phyloP scores from a whole-genome alignment of 768 basidiomycete species.

The Phylloporus sp. region DNA sequence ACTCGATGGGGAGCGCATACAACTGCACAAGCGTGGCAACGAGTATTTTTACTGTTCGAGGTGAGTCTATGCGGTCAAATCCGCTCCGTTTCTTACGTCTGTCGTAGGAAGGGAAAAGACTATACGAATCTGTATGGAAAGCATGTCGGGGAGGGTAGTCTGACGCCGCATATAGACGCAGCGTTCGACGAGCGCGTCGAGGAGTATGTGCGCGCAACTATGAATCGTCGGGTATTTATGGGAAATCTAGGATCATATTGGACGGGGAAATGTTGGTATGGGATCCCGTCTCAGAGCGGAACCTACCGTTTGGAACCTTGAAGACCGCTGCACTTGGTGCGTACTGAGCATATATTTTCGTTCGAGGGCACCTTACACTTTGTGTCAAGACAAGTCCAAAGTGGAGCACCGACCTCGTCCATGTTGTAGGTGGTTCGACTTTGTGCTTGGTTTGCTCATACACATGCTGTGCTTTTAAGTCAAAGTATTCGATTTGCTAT shows the following conservation, averaged over 20 bases:
- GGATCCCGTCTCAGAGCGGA: conserved; percentile 86
- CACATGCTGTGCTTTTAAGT: conserved; percentile 44
- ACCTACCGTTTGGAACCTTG: conserved; percentile 87
- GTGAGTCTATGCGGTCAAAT: conserved; percentile 30
- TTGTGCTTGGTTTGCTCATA: not conserved
- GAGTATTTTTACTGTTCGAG: conserved; percentile 93
- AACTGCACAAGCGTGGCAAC: conserved; percentile 87
- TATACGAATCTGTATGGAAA: conserved; percentile 91
- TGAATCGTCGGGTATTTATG: conserved; percentile 4
- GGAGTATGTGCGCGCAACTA: conserved; percentile 51
- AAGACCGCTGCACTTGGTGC: conserved; percentile 88
- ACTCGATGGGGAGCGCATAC: conserved; percentile 94
- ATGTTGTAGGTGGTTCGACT: conserved; percentile 60
- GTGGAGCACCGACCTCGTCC: conserved; percentile 74
- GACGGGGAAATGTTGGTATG: conserved; percentile 99
- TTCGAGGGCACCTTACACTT: not conserved
- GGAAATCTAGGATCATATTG: conserved; percentile 66
- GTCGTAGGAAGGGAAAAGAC: conserved; percentile 76
- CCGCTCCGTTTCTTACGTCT: not conserved
- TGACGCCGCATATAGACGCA: conserved; percentile 80
- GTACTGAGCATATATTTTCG: conserved; percentile 8
- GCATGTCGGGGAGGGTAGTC: conserved; percentile 72
- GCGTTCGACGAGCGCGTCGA: conserved; percentile 74
- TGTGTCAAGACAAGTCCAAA: conserved; percentile 57
- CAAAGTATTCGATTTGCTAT: conserved; percentile 94